Evolutionary conservation across 305 asterid genomes (phyloP).

Genomic region (Salvia sclarea): DNA sequence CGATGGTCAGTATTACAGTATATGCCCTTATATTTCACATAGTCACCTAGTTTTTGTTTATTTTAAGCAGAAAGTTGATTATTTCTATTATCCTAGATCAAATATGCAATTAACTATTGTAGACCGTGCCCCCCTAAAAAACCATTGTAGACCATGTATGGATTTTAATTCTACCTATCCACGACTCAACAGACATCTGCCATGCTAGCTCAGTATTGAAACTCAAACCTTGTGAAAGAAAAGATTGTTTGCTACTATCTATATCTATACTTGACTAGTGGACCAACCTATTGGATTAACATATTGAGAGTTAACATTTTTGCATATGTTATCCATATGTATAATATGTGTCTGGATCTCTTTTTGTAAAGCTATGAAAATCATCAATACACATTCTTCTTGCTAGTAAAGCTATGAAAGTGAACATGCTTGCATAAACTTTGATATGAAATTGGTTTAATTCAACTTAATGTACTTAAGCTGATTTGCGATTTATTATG

Average conservation of each 20-base stretch:
- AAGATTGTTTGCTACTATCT: background rate
- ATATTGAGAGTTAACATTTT: background rate
- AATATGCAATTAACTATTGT: background rate
- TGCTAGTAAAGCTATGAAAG: slow-evolving; percentile 22
- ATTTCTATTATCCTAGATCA: background rate
- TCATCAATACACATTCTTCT: background rate
- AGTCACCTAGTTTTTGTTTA: background rate
- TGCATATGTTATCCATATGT: background rate
- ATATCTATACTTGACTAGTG: background rate
- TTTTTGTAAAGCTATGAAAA: slow-evolving; percentile 6
- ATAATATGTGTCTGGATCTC: background rate
- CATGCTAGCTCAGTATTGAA: background rate
- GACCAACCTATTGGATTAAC: slow-evolving; percentile 7
- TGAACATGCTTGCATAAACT: background rate
- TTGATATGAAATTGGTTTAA: background rate
- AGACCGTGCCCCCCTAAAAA: too few species aligned
- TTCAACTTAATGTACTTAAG: background rate
- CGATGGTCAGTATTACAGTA: slow-evolving; percentile 53
- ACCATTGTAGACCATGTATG: slow-evolving; percentile 4
- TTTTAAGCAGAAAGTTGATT: background rate
- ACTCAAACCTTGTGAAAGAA: background rate
- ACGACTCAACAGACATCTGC: background rate
- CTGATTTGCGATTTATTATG: background rate
- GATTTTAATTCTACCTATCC: slow-evolving; percentile 3
- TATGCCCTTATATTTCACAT: background rate